Evolutionary conservation across 2,329 filamentous ascomycete species (phyloP).

Genomic region (Diaporthe humulicola): DNA sequence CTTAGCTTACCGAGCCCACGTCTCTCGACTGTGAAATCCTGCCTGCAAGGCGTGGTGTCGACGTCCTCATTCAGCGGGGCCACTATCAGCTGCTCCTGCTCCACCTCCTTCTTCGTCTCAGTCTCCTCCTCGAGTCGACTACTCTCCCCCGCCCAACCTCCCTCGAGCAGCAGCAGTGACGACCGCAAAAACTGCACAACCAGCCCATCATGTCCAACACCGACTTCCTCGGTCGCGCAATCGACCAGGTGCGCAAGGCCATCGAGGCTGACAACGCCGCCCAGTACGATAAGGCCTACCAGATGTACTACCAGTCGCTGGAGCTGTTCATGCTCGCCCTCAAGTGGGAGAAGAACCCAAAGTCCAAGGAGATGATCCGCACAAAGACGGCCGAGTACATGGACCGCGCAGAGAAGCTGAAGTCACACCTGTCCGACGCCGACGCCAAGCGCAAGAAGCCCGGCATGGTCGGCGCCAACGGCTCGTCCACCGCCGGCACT

Average conservation of each 20-base stretch:
- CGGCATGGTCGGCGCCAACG: slow-evolving; percentile 79
- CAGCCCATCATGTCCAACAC: slow-evolving; percentile 84
- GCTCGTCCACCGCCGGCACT: slow-evolving; percentile 72
- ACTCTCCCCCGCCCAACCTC: neutral
- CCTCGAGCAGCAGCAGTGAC: slow-evolving; percentile 29
- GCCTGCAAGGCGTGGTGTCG: slow-evolving; percentile 30
- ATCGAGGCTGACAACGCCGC: slow-evolving; percentile 96
- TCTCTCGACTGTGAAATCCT: slow-evolving; percentile 7
- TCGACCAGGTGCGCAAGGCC: slow-evolving; percentile 96
- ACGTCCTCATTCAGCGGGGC: slow-evolving; percentile 15
- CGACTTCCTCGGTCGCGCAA: slow-evolving; percentile 96
- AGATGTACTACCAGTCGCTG: slow-evolving; percentile 94
- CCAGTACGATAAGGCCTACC: slow-evolving; percentile 97
- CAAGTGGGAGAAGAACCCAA: slow-evolving; percentile 99
- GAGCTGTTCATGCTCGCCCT: slow-evolving; percentile 99
- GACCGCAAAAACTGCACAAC: slow-evolving; percentile 34
- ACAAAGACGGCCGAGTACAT: slow-evolving; percentile 97
- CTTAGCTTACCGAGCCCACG: neutral
- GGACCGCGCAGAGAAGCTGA: slow-evolving; percentile 98
- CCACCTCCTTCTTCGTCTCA: neutral
- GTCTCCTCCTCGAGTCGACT: neutral
- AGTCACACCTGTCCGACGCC: slow-evolving; percentile 84
- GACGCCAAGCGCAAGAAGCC: slow-evolving; percentile 80
- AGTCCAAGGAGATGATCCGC: slow-evolving; percentile 97
- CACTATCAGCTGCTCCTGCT: slow-evolving; percentile 3